Evolutionary conservation across 2,329 filamentous ascomycete species (phyloP), one percentile per base, ranked within the genome.

Genomic region (Lasiodiplodia hormozganensis): DNA sequence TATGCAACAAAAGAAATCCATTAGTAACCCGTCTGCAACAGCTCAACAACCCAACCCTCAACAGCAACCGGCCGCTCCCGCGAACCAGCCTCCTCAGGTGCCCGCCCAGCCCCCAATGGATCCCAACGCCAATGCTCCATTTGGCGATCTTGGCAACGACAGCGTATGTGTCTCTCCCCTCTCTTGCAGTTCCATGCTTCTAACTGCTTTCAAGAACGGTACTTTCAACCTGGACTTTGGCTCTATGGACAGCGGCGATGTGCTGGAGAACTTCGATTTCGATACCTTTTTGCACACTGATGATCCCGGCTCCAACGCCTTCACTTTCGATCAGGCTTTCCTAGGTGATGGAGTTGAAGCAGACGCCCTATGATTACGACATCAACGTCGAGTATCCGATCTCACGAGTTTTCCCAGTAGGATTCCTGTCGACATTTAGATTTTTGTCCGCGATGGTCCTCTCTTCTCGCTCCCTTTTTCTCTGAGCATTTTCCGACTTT

Each of bases 221-320:
- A 74, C 73, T 67, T 76, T 79, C 67, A 79, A 76, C 54, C 74
- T 83, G 67, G 78, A 80, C 67, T 80, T 83, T 70, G 76, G 75
- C 58, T 70, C 72, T 73, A 77, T 83, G 84, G 83, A 83, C 82
- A 77, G 86, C 82, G 68, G 85, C 86, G 83, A 93, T 88, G 85
- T 92, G 85, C 82, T 88, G 82, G 73, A 89, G 82, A 80, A 85
- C 85, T 90, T 90, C 76, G 88, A 90, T 77, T 90, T 90, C 76
- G 88, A 90, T 74, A 87, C 85, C 18, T 90, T 90, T 81, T 81
- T 90, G 65, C 88, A 89, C 73, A 87, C 85, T 34, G 81, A 79
- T 51, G 82, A 82, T n/a, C 47, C 21, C 23, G 16, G 21, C 21
- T n/a, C 40, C 18, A 49, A 28, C 38, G 49, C 43, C 40, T 62